Evolutionary conservation across 1,284 basidiomycete genomes (phyloP).

Genomic region (Naganishia sp.): DNA sequence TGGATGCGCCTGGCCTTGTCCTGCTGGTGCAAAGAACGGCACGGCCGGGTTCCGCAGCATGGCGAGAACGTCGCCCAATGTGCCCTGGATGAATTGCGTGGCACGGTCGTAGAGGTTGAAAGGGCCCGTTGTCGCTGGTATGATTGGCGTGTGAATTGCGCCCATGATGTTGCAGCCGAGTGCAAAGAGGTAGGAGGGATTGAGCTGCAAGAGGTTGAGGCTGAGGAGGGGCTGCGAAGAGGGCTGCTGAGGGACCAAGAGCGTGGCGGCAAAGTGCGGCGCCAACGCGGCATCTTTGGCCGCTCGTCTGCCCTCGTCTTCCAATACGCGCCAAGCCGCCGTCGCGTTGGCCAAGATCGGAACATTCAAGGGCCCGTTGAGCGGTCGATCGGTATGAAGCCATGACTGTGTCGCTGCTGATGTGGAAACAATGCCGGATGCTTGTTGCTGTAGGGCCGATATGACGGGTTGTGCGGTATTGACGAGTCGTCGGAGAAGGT

Average conservation of each 20-base stretch:
- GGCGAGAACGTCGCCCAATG: conserved; percentile 43
- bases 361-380: conserved; percentile 13
- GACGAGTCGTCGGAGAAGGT: conserved; percentile 91
- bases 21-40: conserved; percentile 17
- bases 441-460: conserved; percentile 47
- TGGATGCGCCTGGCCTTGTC: conserved; percentile 3
- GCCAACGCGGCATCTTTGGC: conserved; percentile 51
- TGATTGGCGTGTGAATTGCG: conserved; percentile 45
- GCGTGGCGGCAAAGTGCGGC: conserved; percentile 50
- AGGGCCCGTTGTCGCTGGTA: conserved; percentile 36
- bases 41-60: conserved; percentile 40
- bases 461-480: conserved; percentile 60
- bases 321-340: conserved; percentile 51
- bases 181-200: conserved; percentile 47
- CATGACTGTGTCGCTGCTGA: conserved; percentile 28
- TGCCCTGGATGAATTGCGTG: conserved; percentile 23
- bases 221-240: conserved; percentile 50
- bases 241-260: conserved; percentile 48
- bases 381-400: conserved; percentile 14
- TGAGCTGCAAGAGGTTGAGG: conserved; percentile 48
- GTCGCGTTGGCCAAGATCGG: conserved; percentile 41
- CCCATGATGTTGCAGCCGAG: conserved; percentile 50
- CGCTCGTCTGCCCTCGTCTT: conserved; percentile 49
- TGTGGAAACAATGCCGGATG: conserved; percentile 46
- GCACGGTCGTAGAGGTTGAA: conserved; percentile 27